These are phyloP conservation scores for Wallacemonas sp. DNA, from an alignment of 208 protist genomes.

Conservation along the genomic window DNA sequence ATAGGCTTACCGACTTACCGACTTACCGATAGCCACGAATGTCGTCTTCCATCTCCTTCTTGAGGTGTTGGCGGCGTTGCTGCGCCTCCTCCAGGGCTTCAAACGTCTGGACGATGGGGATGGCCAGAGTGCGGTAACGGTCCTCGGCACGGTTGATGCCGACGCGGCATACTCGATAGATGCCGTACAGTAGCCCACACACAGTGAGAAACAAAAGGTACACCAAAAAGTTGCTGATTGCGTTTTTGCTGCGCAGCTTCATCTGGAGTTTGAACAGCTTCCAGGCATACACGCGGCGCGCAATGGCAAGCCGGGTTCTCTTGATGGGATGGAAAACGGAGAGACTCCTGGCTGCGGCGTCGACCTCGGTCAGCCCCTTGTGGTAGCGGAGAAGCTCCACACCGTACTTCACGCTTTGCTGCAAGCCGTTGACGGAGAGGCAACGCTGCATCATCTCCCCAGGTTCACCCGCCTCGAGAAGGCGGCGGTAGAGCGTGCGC, in stretches of 20 bases:
- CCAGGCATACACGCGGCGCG: slow-evolving; percentile 62
- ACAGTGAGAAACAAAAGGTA: slow-evolving; percentile 62
- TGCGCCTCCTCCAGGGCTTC: slow-evolving; percentile 70
- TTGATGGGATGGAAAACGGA: slow-evolving; percentile 13
- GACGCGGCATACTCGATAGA: slow-evolving; percentile 75
- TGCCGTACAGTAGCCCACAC: slow-evolving; percentile 74
- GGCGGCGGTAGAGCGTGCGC: slow-evolving; percentile 62
- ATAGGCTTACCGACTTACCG: no score
- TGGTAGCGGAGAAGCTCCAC: slow-evolving; percentile 62
- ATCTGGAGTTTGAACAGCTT: slow-evolving; percentile 57
- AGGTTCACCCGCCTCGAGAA: slow-evolving; percentile 75
- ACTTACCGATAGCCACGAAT: slow-evolving; percentile 35
- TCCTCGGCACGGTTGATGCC: slow-evolving; percentile 74
- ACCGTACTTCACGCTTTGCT: slow-evolving; percentile 52
- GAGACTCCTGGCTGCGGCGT: slow-evolving; percentile 23
- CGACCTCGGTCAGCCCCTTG: slow-evolving; percentile 53
- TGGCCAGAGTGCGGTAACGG: slow-evolving; percentile 68
- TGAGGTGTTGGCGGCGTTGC: slow-evolving; percentile 34
- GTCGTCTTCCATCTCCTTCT: slow-evolving; percentile 77
- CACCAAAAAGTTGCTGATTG: slow-evolving; percentile 75
- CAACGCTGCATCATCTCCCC: slow-evolving; percentile 61
- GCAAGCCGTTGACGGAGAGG: slow-evolving; percentile 47
- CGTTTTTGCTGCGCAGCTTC: slow-evolving; percentile 49
- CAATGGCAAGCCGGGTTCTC: slow-evolving; percentile 25
- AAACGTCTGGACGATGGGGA: slow-evolving; percentile 81